Percentiles rank a stretch among this genome's conserved stretches.
Evolutionary conservation across 1,139 yeast species (phyloP).

Genomic region (Starmera stellimalicola): DNA sequence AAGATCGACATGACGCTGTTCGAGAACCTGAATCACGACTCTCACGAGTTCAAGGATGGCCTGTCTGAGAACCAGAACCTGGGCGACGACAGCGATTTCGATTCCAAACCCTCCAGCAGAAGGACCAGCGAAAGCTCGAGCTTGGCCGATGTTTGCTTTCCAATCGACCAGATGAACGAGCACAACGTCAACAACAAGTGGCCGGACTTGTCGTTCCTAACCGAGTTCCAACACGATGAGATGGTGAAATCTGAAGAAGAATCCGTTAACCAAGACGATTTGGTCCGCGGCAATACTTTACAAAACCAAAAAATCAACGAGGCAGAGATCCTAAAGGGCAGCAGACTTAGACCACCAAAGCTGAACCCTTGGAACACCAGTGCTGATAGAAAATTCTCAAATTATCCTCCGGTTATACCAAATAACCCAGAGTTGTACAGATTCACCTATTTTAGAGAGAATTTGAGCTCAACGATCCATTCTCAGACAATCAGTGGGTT

Average conservation of each 20-base stretch:
- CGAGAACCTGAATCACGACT: constrained; percentile 2
- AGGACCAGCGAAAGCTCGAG: constrained; percentile 65
- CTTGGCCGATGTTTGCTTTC: constrained; percentile 83
- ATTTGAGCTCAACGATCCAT: constrained; percentile 79
- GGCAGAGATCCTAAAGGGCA: constrained; percentile 42
- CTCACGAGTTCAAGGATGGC: constrained; percentile 1
- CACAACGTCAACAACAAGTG: constrained; percentile 33
- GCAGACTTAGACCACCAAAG: constrained; percentile 67
- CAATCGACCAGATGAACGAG: constrained; percentile 44
- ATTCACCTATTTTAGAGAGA: constrained; percentile 89
- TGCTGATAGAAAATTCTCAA: constrained; percentile 8
- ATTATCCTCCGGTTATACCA: constrained; percentile 28
- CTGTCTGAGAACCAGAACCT: constrained; percentile 13
- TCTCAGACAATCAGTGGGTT: constrained; percentile 84
- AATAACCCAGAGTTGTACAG: constrained; percentile 44
- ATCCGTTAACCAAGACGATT: no score
- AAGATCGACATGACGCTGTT: not conserved
- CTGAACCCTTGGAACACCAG: constrained; percentile 67
- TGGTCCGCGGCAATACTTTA: constrained; percentile 6
- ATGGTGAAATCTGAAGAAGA: constrained; percentile 6
- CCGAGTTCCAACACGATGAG: constrained; percentile 21
- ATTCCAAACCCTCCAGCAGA: constrained; percentile 65
- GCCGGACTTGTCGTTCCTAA: constrained; percentile 60
- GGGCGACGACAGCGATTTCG: constrained; percentile 13
- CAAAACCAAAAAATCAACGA: constrained; percentile 48